Evolutionary conservation across 306 rosid genomes (phyloP).

Genomic region (Dalbergia cultrata): DNA sequence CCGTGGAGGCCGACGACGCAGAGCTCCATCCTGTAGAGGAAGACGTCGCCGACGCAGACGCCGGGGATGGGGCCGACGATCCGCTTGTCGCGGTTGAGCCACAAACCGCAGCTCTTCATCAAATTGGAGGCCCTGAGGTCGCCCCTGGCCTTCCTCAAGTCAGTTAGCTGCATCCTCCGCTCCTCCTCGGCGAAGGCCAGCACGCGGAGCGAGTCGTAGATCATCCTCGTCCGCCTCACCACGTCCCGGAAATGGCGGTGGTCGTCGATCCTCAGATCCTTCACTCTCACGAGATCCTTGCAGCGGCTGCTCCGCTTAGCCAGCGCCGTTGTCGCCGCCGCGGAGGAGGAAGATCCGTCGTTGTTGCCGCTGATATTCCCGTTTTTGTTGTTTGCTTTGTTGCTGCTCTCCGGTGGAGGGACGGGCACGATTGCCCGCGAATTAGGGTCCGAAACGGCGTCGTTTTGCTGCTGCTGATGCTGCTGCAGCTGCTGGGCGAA

Average conservation of each 20-base stretch:
- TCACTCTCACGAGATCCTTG: conserved; percentile 79
- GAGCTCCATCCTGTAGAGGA: conserved; percentile 85
- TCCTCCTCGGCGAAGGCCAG: conserved; percentile 62
- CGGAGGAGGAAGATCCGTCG: conserved; percentile 4
- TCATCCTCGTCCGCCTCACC: conserved; percentile 75
- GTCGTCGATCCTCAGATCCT: conserved; percentile 66
- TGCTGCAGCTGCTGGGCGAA: conserved; percentile 52
- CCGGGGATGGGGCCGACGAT: conserved; percentile 96
- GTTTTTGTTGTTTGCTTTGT: not conserved
- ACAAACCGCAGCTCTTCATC: conserved; percentile 73
- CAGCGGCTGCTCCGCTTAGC: conserved; percentile 13
- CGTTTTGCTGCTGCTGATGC: conserved; percentile 11
- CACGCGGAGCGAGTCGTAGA: conserved; percentile 80
- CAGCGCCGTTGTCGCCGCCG: conserved; percentile 35
- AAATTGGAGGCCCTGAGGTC: conserved; percentile 73
- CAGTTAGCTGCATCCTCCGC: conserved; percentile 41
- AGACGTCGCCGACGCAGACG: conserved; percentile 81
- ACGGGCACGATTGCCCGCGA: conserved; percentile 75
- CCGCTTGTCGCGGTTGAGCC: conserved; percentile 91
- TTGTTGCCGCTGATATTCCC: not conserved
- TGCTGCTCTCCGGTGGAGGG: conserved; percentile 11
- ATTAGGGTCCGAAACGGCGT: conserved; percentile 51
- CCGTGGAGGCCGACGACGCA: conserved; percentile 93
- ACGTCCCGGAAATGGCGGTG: conserved; percentile 68
- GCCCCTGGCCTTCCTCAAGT: conserved; percentile 50